phyloP scores from a whole-genome alignment of 2,329 filamentous ascomycete species.

The Colletotrichum cereale region DNA sequence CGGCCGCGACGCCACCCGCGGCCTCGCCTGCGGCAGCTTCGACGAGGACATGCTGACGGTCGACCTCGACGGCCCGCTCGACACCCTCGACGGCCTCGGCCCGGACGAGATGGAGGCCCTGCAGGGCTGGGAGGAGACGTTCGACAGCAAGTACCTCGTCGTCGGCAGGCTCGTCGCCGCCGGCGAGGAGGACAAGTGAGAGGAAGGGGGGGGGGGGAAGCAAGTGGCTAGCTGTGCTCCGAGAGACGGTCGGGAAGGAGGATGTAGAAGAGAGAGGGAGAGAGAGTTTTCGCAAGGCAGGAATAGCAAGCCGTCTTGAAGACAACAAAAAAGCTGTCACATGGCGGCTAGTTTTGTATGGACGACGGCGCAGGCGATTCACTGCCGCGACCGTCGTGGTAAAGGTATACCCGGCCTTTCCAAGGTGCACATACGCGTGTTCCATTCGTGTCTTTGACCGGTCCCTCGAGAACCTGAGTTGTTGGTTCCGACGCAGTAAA shows the following conservation, averaged over 20 bases:
- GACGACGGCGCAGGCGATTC: too few relatives aligned
- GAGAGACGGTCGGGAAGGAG: not conserved
- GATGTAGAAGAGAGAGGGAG: not conserved
- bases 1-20: constrained; percentile 88
- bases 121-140: constrained; percentile 92
- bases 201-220: too few relatives aligned
- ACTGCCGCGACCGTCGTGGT: too few relatives aligned
- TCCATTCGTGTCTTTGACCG: too few relatives aligned
- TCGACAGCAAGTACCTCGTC: constrained; percentile 94
- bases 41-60: constrained; percentile 95
- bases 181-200: constrained; percentile 52
- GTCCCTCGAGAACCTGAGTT: not conserved
- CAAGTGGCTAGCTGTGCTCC: too few relatives aligned
- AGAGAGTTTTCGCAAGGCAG: too few relatives aligned
- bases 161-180: constrained; percentile 83
- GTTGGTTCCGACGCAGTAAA: not conserved
- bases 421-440: too few relatives aligned
- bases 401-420: not conserved
- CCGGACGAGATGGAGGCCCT: constrained; percentile 85
- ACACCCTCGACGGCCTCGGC: constrained; percentile 79
- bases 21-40: constrained; percentile 91
- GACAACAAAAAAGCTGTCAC: not conserved
- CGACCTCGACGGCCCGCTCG: constrained; percentile 86
- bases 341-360: not conserved
- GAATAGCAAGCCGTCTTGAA: not conserved